Conservation (phyloP, 345 rosid species). For the Theobroma cacao region DNA sequence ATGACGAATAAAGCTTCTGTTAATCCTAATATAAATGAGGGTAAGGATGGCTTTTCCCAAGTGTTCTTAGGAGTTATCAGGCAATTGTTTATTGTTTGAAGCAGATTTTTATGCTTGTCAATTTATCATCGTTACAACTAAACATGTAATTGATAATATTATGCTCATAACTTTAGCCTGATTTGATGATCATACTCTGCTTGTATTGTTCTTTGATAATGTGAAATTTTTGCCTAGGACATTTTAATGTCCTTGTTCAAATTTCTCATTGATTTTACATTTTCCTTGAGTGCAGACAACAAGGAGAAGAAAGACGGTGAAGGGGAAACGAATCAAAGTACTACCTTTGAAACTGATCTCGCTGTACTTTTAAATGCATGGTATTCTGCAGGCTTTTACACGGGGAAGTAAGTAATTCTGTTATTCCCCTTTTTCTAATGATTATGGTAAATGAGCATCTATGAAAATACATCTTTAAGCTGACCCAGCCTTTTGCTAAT, state of each 20-base stretch:
- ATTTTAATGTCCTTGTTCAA: neutral
- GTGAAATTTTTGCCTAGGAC: neutral
- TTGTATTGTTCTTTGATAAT: neutral
- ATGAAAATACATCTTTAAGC: neutral
- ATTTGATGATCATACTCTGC: neutral
- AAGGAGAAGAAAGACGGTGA: constrained; percentile 28
- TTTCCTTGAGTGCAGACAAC: constrained; percentile 23
- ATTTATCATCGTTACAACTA: neutral
- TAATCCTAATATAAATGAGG: constrained; percentile 25
- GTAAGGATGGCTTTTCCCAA: constrained; percentile 19
- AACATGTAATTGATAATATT: neutral
- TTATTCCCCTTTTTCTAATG: neutral
- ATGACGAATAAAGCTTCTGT: constrained; percentile 20
- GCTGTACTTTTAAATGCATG: constrained; percentile 54
- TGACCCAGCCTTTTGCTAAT: neutral
- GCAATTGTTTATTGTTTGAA: neutral
- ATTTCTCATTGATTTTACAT: neutral
- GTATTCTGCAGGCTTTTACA: constrained; percentile 63
- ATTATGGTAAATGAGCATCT: neutral
- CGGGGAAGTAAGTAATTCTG: constrained; percentile 51
- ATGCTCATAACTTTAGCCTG: neutral
- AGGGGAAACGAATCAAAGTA: constrained; percentile 27
- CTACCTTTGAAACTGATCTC: constrained; percentile 44
- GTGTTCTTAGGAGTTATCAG: neutral
- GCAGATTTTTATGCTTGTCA: neutral